Evolutionary conservation across 2,329 filamentous ascomycete genomes (phyloP).

Genomic region (Emmonsiellopsis sp.): DNA sequence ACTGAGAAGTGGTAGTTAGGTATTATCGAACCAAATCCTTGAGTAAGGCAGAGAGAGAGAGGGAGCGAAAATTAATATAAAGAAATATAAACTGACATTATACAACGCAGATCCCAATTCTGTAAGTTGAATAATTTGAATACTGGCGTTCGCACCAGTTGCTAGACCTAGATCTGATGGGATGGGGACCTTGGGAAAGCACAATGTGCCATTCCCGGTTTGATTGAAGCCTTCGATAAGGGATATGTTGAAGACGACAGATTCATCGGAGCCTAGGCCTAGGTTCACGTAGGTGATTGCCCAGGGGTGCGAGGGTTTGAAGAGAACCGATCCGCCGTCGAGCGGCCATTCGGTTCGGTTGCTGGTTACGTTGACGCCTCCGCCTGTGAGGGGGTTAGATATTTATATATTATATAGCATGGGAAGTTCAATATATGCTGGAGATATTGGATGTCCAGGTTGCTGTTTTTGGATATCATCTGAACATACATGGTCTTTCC

Average conservation of each 20-base stretch:
- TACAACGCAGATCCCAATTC: conserved; percentile 35
- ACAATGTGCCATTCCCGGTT: conserved; percentile 39
- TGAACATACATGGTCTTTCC: conserved; percentile 32
- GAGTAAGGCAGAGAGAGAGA: neutral
- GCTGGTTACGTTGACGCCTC: conserved; percentile 30
- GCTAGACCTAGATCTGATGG: conserved; percentile 20
- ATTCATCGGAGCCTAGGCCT: conserved; percentile 30
- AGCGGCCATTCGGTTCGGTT: conserved; percentile 41
- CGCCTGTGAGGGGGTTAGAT: conserved; percentile 20
- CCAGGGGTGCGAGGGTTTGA: conserved; percentile 34
- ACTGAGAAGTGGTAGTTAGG: conserved; percentile 19
- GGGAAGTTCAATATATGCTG: too few species aligned
- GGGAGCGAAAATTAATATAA: neutral
- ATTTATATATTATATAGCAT: neutral
- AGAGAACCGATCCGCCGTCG: conserved; percentile 33
- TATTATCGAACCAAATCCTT: neutral
- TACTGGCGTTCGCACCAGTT: conserved; percentile 32
- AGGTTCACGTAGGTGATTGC: conserved; percentile 42
- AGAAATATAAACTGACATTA: conserved; percentile 32
- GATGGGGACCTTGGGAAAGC: conserved; percentile 30
- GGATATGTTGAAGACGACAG: conserved; percentile 38
- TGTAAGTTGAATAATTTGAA: conserved; percentile 39
- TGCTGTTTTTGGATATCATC: too few species aligned
- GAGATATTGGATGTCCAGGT: too few species aligned
- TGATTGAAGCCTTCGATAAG: conserved; percentile 39